A percentile compares a stretch with the other conserved stretches of the same genome.
Evolutionary conservation across 768 basidiomycete species (phyloP).

Genomic region (Daedaleopsis nitida): DNA sequence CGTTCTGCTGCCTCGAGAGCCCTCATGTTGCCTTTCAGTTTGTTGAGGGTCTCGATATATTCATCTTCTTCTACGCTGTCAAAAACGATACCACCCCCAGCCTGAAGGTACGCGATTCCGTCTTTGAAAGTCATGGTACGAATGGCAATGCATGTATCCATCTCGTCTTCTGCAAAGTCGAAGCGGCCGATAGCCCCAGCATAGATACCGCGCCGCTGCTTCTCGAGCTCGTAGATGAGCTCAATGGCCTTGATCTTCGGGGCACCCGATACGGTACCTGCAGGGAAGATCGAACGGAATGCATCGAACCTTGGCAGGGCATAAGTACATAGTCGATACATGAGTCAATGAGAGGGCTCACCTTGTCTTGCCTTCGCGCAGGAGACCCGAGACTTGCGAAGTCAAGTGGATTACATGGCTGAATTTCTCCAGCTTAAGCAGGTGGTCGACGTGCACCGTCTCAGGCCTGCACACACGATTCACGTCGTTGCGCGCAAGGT

Average conservation of each 20-base stretch:
- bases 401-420: conserved; percentile 98
- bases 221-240: conserved; percentile 82
- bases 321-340: not conserved
- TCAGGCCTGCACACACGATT: conserved; percentile 95
- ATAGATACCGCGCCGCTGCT: conserved; percentile 90
- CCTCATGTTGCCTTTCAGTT: conserved; percentile 82
- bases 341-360: conserved; percentile 31
- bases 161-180: conserved; percentile 91
- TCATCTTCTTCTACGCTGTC: conserved; percentile 99
- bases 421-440: conserved; percentile 94
- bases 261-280: conserved; percentile 97
- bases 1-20: conserved; percentile 89
- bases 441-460: conserved; percentile 93
- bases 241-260: conserved; percentile 99
- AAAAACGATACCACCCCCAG: conserved; percentile 96
- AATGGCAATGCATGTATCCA: conserved; percentile 99
- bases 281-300: conserved; percentile 98
- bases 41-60: conserved; percentile 94
- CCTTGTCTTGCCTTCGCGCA: conserved; percentile 86
- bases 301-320: conserved; percentile 79
- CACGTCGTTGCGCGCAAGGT: conserved; percentile 97
- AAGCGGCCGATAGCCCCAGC: conserved; percentile 98
- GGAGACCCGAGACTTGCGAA: conserved; percentile 86
- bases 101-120: conserved; percentile 89
- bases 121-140: conserved; percentile 97